A percentile compares a stretch with the other conserved stretches of the same genome.
These are phyloP conservation scores for Fusarium temperatum DNA, from an alignment of 2,329 filamentous ascomycete species.

Conservation along the genomic window DNA sequence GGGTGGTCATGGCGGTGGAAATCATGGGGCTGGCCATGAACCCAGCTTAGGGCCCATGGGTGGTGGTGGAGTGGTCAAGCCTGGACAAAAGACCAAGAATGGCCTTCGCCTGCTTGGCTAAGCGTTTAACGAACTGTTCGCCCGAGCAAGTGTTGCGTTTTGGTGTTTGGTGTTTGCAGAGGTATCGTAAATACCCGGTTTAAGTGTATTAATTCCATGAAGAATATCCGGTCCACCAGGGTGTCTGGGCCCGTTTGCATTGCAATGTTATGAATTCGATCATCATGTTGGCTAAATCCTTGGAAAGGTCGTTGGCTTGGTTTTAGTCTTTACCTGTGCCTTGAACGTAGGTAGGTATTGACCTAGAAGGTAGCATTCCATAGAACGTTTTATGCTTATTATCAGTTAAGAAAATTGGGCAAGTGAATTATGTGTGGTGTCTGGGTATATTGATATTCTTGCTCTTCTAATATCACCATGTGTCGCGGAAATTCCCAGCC, in stretches of 20 bases:
- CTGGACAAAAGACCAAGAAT: constrained; percentile 73
- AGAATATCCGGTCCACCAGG: background rate
- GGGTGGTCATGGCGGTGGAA: constrained; percentile 43
- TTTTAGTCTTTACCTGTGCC: background rate
- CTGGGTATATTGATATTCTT: constrained; percentile 33
- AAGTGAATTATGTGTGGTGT: constrained; percentile 19
- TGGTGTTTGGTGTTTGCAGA: constrained; percentile 36
- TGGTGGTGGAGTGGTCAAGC: constrained; percentile 66
- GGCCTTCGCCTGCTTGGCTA: constrained; percentile 69
- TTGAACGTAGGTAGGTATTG: background rate
- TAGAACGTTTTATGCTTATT: background rate
- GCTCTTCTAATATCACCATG: constrained; percentile 5
- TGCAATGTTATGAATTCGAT: background rate
- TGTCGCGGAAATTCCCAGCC: background rate
- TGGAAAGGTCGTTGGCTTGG: background rate
- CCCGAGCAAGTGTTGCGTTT: background rate
- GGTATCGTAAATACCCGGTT: constrained; percentile 7
- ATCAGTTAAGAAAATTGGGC: background rate
- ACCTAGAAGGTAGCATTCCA: background rate
- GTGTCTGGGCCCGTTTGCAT: background rate
- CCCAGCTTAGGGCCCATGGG: constrained; percentile 59
- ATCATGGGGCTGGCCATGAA: constrained; percentile 54
- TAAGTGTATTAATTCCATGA: background rate
- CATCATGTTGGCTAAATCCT: background rate
- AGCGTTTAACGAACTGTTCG: background rate